Evolutionary conservation across 768 basidiomycete species (phyloP).

Genomic region (Postia placenta): DNA sequence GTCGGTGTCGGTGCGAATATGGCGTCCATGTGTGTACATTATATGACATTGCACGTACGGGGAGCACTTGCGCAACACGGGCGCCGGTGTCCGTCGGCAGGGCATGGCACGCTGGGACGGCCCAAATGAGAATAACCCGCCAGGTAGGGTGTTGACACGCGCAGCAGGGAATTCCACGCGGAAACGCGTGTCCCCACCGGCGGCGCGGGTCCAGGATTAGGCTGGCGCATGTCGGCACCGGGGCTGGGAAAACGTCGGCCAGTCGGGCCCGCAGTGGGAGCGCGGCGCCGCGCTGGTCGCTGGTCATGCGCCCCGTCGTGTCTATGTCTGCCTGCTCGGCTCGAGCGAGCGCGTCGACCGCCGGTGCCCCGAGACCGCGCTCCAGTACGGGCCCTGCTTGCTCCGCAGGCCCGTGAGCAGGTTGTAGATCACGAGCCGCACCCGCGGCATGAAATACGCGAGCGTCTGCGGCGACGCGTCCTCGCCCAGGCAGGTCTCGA

Average conservation of each 20-base stretch:
- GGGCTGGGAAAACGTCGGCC: not conserved
- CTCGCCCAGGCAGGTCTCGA: slow-evolving; percentile 42
- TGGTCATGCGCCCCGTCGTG: too few species aligned
- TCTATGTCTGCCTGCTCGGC: not conserved
- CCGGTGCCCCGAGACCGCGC: slow-evolving; percentile 12
- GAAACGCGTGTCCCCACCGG: not conserved
- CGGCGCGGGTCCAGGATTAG: not conserved
- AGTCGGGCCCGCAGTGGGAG: not conserved
- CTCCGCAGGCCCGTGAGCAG: slow-evolving; percentile 35
- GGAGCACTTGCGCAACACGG: not conserved
- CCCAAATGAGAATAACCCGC: not conserved
- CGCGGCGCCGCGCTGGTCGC: not conserved
- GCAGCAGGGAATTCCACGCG: not conserved
- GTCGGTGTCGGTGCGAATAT: not conserved
- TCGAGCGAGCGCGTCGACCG: not conserved
- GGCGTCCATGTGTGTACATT: not conserved
- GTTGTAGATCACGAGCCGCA: slow-evolving; percentile 30
- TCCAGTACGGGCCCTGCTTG: slow-evolving; percentile 37
- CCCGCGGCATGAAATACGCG: slow-evolving; percentile 31
- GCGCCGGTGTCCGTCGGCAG: not conserved
- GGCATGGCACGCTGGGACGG: not conserved
- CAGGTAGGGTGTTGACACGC: not conserved
- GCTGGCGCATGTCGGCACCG: too few species aligned
- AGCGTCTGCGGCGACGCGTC: slow-evolving; percentile 27
- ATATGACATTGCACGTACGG: not conserved